A percentile compares a stretch with the other conserved stretches of the same genome.
These are phyloP conservation scores for Eucalyptus sideroxylon DNA, from an alignment of 345 rosid species.

Conservation along the genomic window DNA sequence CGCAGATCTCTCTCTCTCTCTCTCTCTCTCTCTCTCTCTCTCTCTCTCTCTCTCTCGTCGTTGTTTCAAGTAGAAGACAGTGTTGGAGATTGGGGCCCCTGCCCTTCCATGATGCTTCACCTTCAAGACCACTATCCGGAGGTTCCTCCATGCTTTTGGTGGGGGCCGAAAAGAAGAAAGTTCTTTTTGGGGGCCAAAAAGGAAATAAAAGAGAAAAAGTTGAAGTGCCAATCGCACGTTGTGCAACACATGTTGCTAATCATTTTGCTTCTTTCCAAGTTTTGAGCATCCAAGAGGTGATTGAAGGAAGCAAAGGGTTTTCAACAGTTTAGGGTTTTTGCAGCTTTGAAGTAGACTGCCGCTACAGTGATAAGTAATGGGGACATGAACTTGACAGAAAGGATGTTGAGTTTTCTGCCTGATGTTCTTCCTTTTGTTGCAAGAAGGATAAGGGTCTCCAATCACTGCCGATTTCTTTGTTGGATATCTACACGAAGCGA, in stretches of 20 bases:
- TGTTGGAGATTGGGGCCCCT: background rate
- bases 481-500: background rate
- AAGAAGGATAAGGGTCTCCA: background rate
- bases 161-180: background rate
- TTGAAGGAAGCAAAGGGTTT: background rate
- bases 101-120: background rate
- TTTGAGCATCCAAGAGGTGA: background rate
- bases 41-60: background rate
- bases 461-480: background rate
- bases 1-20: background rate
- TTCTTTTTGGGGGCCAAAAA: background rate
- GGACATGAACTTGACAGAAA: background rate
- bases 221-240: background rate
- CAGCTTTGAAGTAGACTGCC: background rate
- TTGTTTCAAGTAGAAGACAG: background rate
- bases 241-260: background rate
- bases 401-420: background rate
- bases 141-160: background rate
- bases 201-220: background rate
- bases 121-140: background rate
- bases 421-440: background rate
- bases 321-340: background rate
- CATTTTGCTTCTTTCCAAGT: background rate
- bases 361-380: background rate
- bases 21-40: background rate